Base-by-base conservation (phyloP, 1,284 basidiomycete genomes). In the Ustilago nuda region DNA sequence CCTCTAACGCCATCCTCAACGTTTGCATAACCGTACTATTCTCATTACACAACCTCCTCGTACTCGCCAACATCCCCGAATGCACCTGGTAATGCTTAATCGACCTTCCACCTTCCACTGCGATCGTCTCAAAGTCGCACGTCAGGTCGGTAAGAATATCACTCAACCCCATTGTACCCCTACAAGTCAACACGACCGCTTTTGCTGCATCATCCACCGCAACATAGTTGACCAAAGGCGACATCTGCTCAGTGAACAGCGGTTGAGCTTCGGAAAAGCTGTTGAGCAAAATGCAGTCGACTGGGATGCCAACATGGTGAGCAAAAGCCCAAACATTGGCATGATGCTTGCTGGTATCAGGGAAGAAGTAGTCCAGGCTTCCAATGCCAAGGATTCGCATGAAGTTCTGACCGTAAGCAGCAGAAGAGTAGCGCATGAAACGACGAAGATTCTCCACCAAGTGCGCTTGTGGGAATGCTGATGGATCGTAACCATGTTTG, bases 101-200 rank as follows among this genome's bases (percentile, higher is more conserved):
- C 0, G 86, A 83, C 50, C 87, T 82, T 4, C 83, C 88, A 30
- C 86, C 85, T 2, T 86, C 86, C 8, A 89, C 81, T 1, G 71
- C 59, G 52, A 89, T 87, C 3, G 83, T 75, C 69, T 86, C 85
- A 73, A 88, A 89, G 37, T 86, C 85, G 82, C 88, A 89, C 0
- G 87, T 88, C 4, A 89, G 84, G 70, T 89, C 88, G 46, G 88
- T 87, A n/a, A 89, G 85, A 15, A 89, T 86, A 73, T 89, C 88
- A 12, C 87, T 87, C 0, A 89, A 82, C 23, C 76, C 86, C 39
- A 89, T 84, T 2, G 88, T 88, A 6, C 88, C 88, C 11, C 88
- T 85, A 68, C 88, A 89, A 13, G 88, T 88, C 76, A 88, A 75
- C 15, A 88, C 87, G 36, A 88, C 84, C 0, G 88, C 87, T 67